Percentiles rank a stretch among this genome's conserved stretches.
These are phyloP conservation scores for Leccinum discolor DNA, from an alignment of 1,284 basidiomycete genomes.

Conservation along the genomic window DNA sequence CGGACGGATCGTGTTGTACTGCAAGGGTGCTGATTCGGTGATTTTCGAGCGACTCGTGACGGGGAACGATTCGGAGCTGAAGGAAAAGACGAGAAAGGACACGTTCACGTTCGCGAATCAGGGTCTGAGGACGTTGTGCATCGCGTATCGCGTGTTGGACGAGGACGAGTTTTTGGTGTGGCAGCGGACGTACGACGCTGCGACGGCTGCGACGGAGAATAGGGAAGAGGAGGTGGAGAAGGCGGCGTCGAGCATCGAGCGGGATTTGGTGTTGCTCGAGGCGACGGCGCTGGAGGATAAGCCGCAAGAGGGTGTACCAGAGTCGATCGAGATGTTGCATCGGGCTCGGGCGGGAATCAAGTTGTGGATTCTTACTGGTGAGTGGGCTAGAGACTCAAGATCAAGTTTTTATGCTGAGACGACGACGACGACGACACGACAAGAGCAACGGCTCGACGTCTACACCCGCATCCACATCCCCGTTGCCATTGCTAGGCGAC, in stretches of 20 bases:
- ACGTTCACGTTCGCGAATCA: slow-evolving; percentile 94
- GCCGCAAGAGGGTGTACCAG: slow-evolving; percentile 95
- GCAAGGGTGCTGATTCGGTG: slow-evolving; percentile 97
- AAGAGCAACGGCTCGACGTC: too few species aligned
- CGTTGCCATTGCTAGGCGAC: slow-evolving; percentile 64
- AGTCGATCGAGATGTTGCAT: slow-evolving; percentile 92
- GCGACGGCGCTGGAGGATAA: slow-evolving; percentile 98
- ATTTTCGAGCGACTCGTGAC: slow-evolving; percentile 84
- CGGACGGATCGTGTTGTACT: slow-evolving; percentile 82
- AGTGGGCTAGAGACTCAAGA: neutral
- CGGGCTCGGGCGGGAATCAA: slow-evolving; percentile 84
- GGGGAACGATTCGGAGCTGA: slow-evolving; percentile 76
- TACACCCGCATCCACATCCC: too few species aligned
- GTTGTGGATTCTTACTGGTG: slow-evolving; percentile 92
- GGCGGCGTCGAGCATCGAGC: slow-evolving; percentile 88
- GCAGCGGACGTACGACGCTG: slow-evolving; percentile 83
- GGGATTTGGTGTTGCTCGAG: slow-evolving; percentile 81
- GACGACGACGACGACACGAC: too few species aligned
- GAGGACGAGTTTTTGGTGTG: slow-evolving; percentile 88
- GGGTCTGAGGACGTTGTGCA: slow-evolving; percentile 90
- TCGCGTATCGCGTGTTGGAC: slow-evolving; percentile 78
- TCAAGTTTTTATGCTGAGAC: neutral
- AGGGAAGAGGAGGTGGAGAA: slow-evolving; percentile 92
- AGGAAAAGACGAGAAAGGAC: slow-evolving; percentile 80
- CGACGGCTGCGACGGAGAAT: slow-evolving; percentile 72